Evolutionary conservation across 2,329 filamentous ascomycete genomes (phyloP), one percentile per base, ranked within the genome.

Genomic region (Colletotrichum graminicola): DNA sequence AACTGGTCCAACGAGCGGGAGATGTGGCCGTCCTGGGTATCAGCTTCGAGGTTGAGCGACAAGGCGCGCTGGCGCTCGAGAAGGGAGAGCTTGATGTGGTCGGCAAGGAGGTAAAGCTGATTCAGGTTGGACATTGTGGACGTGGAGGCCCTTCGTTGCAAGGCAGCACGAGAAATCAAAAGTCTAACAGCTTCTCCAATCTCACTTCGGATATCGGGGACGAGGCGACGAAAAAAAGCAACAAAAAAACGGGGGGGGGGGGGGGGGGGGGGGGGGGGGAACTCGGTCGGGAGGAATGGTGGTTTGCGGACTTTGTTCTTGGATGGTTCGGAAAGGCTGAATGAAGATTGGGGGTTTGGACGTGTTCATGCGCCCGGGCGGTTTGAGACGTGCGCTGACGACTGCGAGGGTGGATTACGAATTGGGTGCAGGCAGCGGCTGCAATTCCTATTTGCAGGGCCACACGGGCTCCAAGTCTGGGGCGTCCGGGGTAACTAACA

Each of bases 1-100:
- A 99, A 89, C 74, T 95, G 94, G 71, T 97, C 94, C 62, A 99
- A 86, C 3, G 95, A 98, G 63, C 94, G 90, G 21, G 93, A 93
- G 75, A 98, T 95, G 80, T 97, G 93, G 51, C 92, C 92, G 83
- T 98, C 94, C 81, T 97, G 94, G 26, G 91, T 90, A 79, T 92
- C 92, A 62, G 90, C 90, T 71, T 94, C 90, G 67, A 97, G 88
- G 75, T 94, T 91, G 55, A 97, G 88, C 18, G 91, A 93, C 77
- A 94, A 90, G 60, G 95, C 94, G 70, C 95, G 91, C 83, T 97
- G 92, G 70, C 95, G 91, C 84, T 98, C 96, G 34, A 98, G 90
- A 21, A 99, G 88, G 18, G 95, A 97, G 73, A 98, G 90, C 83
- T 98, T 98, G 86, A 98, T 93, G 82, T 98, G 95, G 84, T 99